A percentile compares a stretch with the other conserved stretches of the same genome.
These are phyloP conservation scores for Ambrosia artemisiifolia DNA, from an alignment of 129 eudicot species.

Conservation along the genomic window DNA sequence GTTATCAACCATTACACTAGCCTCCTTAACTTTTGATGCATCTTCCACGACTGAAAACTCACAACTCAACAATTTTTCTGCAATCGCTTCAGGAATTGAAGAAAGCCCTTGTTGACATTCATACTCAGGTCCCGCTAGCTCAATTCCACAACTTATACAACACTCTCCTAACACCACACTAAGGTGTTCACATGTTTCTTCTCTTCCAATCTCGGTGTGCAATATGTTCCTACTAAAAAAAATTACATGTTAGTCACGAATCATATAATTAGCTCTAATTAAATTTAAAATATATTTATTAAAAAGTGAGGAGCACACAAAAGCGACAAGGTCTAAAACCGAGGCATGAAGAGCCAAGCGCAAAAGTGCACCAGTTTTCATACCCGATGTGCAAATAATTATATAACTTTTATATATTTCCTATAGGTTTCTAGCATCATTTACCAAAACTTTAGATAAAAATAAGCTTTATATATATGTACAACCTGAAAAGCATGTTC, in stretches of 20 bases:
- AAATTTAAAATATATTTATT: background rate
- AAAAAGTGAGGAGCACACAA: background rate
- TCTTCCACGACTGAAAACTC: conserved; percentile 44
- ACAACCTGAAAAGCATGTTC: too few relatives aligned
- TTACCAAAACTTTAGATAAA: too few relatives aligned
- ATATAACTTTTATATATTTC: too few relatives aligned
- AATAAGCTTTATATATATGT: too few relatives aligned
- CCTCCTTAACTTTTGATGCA: conserved; percentile 40
- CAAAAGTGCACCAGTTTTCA: too few relatives aligned
- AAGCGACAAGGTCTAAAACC: too few relatives aligned
- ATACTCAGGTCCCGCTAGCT: conserved; percentile 72
- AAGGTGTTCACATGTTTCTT: conserved; percentile 55
- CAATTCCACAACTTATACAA: conserved; percentile 82
- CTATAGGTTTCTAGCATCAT: too few relatives aligned
- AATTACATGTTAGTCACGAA: conserved; percentile 8
- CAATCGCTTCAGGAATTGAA: conserved; percentile 50
- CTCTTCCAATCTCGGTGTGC: conserved; percentile 59
- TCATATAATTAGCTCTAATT: background rate
- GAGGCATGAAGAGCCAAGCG: too few relatives aligned
- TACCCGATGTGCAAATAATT: too few relatives aligned
- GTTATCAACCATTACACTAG: conserved; percentile 62
- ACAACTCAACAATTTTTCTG: conserved; percentile 53
- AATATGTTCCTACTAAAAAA: conserved; percentile 52
- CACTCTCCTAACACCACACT: conserved; percentile 58
- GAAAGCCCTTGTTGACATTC: conserved; percentile 55